A percentile compares a stretch with the other conserved stretches of the same genome.
These are phyloP conservation scores for Ophiocordyceps polyrhachis-furcata DNA, from an alignment of 2,329 filamentous ascomycete genomes.

Conservation along the genomic window DNA sequence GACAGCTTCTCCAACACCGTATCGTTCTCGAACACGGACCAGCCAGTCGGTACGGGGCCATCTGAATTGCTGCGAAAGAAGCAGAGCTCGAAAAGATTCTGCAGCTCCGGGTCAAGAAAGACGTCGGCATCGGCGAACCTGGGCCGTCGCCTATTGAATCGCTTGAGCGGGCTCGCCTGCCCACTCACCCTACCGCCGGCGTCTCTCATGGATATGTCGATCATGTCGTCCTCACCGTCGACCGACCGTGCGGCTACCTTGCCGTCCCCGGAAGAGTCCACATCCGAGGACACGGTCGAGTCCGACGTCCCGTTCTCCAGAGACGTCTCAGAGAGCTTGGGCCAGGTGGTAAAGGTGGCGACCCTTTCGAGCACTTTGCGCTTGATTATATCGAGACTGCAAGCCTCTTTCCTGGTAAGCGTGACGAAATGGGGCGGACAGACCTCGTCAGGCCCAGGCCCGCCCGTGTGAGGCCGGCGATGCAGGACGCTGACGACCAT, in stretches of 20 bases:
- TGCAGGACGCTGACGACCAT: slow-evolving; percentile 58
- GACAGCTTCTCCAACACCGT: slow-evolving; percentile 35
- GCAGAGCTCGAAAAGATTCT: slow-evolving; percentile 60
- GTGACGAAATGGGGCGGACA: slow-evolving; percentile 52
- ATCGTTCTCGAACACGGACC: slow-evolving; percentile 40
- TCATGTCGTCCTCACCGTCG: slow-evolving; percentile 75
- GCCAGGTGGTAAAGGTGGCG: slow-evolving; percentile 55
- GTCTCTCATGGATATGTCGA: slow-evolving; percentile 76
- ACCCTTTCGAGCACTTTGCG: slow-evolving; percentile 65
- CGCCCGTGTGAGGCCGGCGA: slow-evolving; percentile 22
- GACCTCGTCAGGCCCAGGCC: slow-evolving; percentile 11
- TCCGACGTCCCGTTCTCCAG: slow-evolving; percentile 28
- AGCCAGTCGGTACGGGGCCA: slow-evolving; percentile 50
- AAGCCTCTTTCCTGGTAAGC: slow-evolving; percentile 52
- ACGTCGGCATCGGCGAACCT: slow-evolving; percentile 31
- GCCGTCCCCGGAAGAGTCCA: slow-evolving; percentile 47
- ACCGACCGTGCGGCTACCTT: slow-evolving; percentile 63
- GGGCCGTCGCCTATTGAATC: slow-evolving; percentile 30
- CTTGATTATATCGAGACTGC: slow-evolving; percentile 49
- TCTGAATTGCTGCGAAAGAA: slow-evolving; percentile 37
- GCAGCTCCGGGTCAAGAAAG: slow-evolving; percentile 44
- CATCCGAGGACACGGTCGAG: slow-evolving; percentile 37
- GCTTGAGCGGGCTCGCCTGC: slow-evolving; percentile 18
- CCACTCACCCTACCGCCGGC: slow-evolving; percentile 16
- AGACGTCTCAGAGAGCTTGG: slow-evolving; percentile 34